Base-by-base conservation (phyloP, 495 filamentous ascomycete genomes). In the Aspergillus incahuasiensis region DNA sequence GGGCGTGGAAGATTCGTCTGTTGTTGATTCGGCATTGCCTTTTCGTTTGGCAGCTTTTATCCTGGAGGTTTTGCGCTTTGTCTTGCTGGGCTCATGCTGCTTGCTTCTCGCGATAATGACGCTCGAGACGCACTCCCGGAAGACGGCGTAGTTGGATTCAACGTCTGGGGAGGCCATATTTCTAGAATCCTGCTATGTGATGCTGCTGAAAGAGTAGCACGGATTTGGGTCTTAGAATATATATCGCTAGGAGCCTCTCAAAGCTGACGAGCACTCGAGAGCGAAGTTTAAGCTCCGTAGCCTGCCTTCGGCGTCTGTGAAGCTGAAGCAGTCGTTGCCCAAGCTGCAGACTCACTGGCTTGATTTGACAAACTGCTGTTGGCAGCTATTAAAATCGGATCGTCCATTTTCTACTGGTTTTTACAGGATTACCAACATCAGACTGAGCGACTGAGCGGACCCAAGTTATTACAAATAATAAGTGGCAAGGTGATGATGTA, bases 11-110 rank as follows among this genome's bases (percentile, higher is more conserved):
- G 24, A 6, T 76, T 83, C 82, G 58, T 85, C 80, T 25, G 84
- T 82, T 65, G 92, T 82, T 65, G 92, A 94, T 6, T 92, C 90
- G 42, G 77, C 79, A 24, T 92, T 70, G 47, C 91, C 89, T 54
- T 85, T 52, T n/a, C 24, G 2, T 52, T 32, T 41, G 16, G 39
- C 25, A 3, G 61, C 61, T 40, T 52, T 68, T 12, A 67, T 52
- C 50, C 77, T 83, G 42, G 72, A 63, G 68, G 70, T 48, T 67
- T 73, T 67, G 54, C 75, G 76, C 61, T 72, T 79, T 34, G 69
- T 48, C 52, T 74, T 78, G 47, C 62, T 45, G 9, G 68, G 61
- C 48, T 65, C 59, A 16, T 68, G 54, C 34, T 56, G 42, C 48
- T 80, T 70, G 52, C 81, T 78, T 53, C 78, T 83, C 47, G 79